Evolutionary conservation across 2,329 filamentous ascomycete species (phyloP).

Genomic region (Harringtonia lauricola): DNA sequence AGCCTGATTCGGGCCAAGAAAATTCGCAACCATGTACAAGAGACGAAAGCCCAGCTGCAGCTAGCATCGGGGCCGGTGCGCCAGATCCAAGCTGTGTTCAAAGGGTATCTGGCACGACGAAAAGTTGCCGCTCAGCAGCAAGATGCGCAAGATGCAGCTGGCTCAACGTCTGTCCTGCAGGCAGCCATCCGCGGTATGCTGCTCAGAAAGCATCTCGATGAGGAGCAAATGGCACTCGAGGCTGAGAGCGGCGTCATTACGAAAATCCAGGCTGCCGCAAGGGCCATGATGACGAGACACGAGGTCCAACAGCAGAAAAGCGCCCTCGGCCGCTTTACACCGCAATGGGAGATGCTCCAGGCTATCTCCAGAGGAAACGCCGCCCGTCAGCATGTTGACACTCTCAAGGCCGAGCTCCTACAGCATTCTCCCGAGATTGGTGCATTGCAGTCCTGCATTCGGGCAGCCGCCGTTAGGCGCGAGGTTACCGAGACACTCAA

Average conservation of each 20-base stretch:
- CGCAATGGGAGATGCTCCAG: conserved; percentile 40
- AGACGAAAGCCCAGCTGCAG: conserved; percentile 46
- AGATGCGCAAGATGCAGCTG: conserved; percentile 40
- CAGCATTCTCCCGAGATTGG: conserved; percentile 31
- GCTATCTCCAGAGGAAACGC: conserved; percentile 35
- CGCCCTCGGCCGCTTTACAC: conserved; percentile 36
- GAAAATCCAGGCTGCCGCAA: conserved; percentile 53
- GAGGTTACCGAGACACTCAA: conserved; percentile 37
- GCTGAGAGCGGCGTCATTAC: conserved; percentile 37
- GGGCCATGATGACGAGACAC: conserved; percentile 49
- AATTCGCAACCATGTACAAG: conserved; percentile 45
- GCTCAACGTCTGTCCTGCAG: conserved; percentile 49
- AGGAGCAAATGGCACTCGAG: conserved; percentile 41
- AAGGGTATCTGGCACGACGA: conserved; percentile 43
- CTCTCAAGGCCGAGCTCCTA: conserved; percentile 36
- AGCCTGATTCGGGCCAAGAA: conserved; percentile 65
- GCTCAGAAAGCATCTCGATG: conserved; percentile 42
- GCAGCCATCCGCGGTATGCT: conserved; percentile 57
- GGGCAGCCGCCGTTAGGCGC: conserved; percentile 43
- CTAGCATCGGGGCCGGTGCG: conserved; percentile 52
- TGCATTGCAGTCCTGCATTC: conserved; percentile 39
- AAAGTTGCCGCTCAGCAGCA: conserved; percentile 42
- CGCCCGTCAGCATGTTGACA: conserved; percentile 31
- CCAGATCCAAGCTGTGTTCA: conserved; percentile 53
- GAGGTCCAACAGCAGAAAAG: conserved; percentile 40